phyloP scores from a whole-genome alignment of 352 stramenopile genomes.

The Aphanomyces invadans region DNA sequence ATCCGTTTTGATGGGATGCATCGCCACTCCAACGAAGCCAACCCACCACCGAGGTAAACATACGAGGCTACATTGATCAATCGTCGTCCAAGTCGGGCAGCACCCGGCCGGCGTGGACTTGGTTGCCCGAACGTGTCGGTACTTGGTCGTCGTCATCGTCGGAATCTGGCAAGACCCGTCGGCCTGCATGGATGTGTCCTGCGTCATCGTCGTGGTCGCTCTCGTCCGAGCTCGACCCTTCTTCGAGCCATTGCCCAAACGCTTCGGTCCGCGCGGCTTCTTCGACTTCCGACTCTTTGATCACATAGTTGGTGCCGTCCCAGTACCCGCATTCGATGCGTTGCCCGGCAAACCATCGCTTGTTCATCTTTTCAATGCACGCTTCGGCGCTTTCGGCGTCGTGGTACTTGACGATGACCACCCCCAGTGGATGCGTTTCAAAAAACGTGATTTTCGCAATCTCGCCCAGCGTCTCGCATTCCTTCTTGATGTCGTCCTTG shows the following conservation, averaged over 20 bases:
- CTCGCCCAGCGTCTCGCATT: conserved; percentile 84
- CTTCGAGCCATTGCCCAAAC: conserved; percentile 93
- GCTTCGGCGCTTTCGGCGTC: conserved; percentile 75
- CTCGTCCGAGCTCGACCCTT: conserved; percentile 48
- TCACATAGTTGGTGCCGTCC: conserved; percentile 93
- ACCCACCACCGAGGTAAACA: no score
- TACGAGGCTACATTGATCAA: not conserved
- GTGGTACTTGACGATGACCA: conserved; percentile 93
- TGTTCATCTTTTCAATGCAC: conserved; percentile 86
- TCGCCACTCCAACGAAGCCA: no score
- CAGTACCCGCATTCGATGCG: conserved; percentile 89
- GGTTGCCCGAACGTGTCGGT: not conserved
- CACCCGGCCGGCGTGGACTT: conserved; percentile 44
- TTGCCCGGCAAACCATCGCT: conserved; percentile 78
- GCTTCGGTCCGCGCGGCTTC: conserved; percentile 84
- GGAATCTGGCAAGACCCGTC: conserved; percentile 29
- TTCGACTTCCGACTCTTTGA: conserved; percentile 64
- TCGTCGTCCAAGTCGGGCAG: conserved; percentile 46
- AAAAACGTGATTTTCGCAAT: conserved; percentile 93
- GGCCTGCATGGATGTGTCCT: not conserved
- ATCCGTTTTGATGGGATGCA: no score
- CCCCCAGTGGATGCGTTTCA: conserved; percentile 83
- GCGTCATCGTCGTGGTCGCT: conserved; percentile 26
- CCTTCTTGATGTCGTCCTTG: conserved; percentile 63
- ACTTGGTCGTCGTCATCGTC: conserved; percentile 18